Evolutionary conservation across 345 rosid species (phyloP), one percentile per base, ranked within the genome.

Genomic region (Lepidium sativum): DNA sequence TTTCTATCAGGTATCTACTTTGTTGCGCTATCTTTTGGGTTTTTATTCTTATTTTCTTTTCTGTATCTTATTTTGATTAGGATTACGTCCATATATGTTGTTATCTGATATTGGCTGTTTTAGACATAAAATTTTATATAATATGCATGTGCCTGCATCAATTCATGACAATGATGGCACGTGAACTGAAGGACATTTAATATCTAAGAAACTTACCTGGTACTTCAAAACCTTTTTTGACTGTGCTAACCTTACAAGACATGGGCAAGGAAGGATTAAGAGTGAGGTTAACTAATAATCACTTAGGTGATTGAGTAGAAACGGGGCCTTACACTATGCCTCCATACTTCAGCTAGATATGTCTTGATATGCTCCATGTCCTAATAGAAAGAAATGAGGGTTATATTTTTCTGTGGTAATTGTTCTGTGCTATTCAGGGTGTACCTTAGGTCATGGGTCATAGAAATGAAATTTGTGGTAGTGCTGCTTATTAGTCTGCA

Each of bases 1-100:
- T 73, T 85, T 94, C 77, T 75, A 66, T 74, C 96, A 90, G 97
- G 97, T 87, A 77, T 32, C 47, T 39, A 55, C 66, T 21, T 27
- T 44, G 9, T 52, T 13, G 34, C 42, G 50, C 15, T 25, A 17
- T 23, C 59, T 63, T 29, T 51, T 10, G n/a, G n/a, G n/a, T n/a
- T n/a, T n/a, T n/a, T n/a, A n/a, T 8, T 23, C 29, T 10, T 43
- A 31, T n/a, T 27, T 25, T 25, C 9, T 42, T 63, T 59, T 65
- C 23, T n/a, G 34, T 49, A 64, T 52, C 14, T 6, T 43, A 50
- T 38, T 60, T 51, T 43, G 51, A 59, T 8, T 50, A 72, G 18
- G 6, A 35, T 51, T 65, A 59, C 61, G 43, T 37, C 37, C 51
- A 60, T 60, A 3, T 58, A 23, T 50, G 54, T 6, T 42, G 9